These are phyloP conservation scores for Pseudonectria buxi DNA, from an alignment of 2,329 filamentous ascomycete genomes.

Conservation along the genomic window DNA sequence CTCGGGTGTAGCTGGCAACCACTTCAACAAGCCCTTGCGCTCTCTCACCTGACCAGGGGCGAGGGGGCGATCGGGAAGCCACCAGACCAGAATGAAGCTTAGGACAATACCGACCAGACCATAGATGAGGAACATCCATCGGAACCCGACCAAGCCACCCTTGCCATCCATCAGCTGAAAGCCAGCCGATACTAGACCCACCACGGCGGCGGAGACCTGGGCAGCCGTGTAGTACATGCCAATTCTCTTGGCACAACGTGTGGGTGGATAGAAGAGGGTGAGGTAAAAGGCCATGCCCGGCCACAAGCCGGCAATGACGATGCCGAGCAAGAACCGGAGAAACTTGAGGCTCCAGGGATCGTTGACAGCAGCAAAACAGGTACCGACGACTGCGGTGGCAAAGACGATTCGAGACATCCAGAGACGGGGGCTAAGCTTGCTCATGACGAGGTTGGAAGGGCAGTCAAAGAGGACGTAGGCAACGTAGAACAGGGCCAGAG, in stretches of 20 bases:
- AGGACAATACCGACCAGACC: conserved; percentile 68
- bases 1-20: conserved; percentile 62
- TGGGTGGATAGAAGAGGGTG: conserved; percentile 85
- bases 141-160: conserved; percentile 70
- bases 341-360: conserved; percentile 83
- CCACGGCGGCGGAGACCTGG: conserved; percentile 82
- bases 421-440: conserved; percentile 70
- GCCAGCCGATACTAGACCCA: conserved; percentile 81
- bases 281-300: conserved; percentile 91
- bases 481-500: conserved; percentile 84
- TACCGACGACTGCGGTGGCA: conserved; percentile 76
- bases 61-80: conserved; percentile 78
- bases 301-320: conserved; percentile 92
- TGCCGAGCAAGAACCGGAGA: conserved; percentile 75
- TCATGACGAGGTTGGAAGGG: conserved; percentile 86
- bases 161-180: conserved; percentile 86
- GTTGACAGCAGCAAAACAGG: conserved; percentile 75
- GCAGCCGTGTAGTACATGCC: conserved; percentile 85
- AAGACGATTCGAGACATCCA: conserved; percentile 93
- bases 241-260: conserved; percentile 78
- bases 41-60: conserved; percentile 58
- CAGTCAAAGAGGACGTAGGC: conserved; percentile 86
- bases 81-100: conserved; percentile 73
- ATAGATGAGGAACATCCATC: conserved; percentile 91
- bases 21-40: conserved; percentile 49